Conservation (phyloP, 768 basidiomycete species). For the Boletus eberwhitei region DNA sequence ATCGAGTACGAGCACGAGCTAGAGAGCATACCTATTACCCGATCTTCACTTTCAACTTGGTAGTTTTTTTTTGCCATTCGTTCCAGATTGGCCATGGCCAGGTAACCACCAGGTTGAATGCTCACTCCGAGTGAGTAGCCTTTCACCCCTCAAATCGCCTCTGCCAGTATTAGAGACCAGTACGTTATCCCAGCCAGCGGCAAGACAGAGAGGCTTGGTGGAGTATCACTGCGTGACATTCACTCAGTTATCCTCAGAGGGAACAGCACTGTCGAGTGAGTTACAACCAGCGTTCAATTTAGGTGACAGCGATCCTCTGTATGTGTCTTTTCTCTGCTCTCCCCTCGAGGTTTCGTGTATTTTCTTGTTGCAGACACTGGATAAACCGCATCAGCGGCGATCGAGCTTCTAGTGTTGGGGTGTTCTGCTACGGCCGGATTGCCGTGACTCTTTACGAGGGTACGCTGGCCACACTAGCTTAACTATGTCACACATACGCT, state of each 20-base stretch:
- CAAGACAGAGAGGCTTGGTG: too few species aligned
- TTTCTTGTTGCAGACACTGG: not conserved
- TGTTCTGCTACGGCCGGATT: not conserved
- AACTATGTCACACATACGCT: not conserved
- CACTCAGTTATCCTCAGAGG: not conserved
- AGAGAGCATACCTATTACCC: conserved; percentile 59
- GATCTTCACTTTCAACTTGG: conserved; percentile 52
- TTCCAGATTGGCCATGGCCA: not conserved
- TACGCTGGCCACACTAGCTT: too few species aligned
- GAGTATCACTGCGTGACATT: not conserved
- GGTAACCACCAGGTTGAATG: not conserved
- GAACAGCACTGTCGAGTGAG: not conserved
- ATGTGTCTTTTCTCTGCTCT: not conserved
- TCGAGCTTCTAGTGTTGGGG: not conserved
- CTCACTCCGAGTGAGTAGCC: not conserved
- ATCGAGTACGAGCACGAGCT: conserved; percentile 96
- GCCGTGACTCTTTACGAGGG: not conserved
- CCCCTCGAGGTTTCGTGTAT: not conserved
- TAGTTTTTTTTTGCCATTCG: conserved; percentile 26
- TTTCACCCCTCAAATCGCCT: not conserved
- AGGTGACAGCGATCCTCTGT: not conserved
- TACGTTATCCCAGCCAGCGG: not conserved
- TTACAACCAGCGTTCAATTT: not conserved
- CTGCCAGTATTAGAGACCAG: not conserved
- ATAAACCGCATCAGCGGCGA: not conserved